Base-by-base conservation (phyloP, 352 stramenopile species). In the Phytophthora syringae region DNA sequence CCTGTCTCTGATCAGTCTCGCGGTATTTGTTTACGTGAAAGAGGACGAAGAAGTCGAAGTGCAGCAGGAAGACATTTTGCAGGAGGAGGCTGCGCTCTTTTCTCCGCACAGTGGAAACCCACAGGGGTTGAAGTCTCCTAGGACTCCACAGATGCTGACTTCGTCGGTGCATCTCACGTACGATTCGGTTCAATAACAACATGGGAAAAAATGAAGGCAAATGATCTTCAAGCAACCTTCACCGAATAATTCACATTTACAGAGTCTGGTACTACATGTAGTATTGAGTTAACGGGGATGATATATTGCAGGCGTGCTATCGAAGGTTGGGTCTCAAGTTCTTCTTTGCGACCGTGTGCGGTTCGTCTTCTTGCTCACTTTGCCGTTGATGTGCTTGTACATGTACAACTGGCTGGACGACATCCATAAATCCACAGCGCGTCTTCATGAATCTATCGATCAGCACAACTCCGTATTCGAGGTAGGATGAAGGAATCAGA, bases 21-120 rank as follows among this genome's bases (percentile, higher is more conserved):
- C 70, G 4, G 21, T 79, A 18, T 93, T 92, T 50, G 78, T 79
- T 22, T 84, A 79, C 48, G 60, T 89, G 39, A 92, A 90, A 74
- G 72, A 78, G n/a, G 53, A 74, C 24, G 66, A 80, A 39, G 34
- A 40, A 0, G 42, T 40, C 43, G 36, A 39, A 25, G 27, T 59
- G 25, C 30, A 34, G 2, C 28, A 65, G 9, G 65, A 61, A 27
- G 65, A 73, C 11, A 7, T 73, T 2, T 20, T 69, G 40, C 32
- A 36, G 43, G 65, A 73, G 21, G 47, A 39, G 16, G 65, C 59
- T 22, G 65, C 59, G 9, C 22, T 73, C 5, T 69, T 73, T 18
- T 73, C 65, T 40, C 65, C 65, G 6, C 65, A 73, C 22, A 57
- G 59, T 37, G 59, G 65, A 39, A 59, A 69, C 30, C 45, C 52